phyloP scores from a whole-genome alignment of 257 asterid species.

The Coffea canephora region DNA sequence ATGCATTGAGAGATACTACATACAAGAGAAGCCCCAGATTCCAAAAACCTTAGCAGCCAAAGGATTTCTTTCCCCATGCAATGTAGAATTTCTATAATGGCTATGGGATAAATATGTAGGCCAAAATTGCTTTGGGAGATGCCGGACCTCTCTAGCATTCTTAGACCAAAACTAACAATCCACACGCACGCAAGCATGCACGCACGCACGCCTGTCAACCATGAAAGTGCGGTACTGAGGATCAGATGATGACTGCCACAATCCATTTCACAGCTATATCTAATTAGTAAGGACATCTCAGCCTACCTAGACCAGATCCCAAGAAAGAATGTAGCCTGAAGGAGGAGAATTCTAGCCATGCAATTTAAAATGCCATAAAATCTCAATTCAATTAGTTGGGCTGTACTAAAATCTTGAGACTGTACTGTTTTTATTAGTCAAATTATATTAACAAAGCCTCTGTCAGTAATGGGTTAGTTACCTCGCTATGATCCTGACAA shows the following conservation, averaged over 20 bases:
- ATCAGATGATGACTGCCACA: slow-evolving; percentile 7
- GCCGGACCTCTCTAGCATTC: slow-evolving; percentile 7
- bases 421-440: background rate
- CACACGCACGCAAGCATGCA: background rate
- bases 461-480: slow-evolving; percentile 16
- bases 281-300: background rate
- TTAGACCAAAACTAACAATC: background rate
- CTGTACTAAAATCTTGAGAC: background rate
- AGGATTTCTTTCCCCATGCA: background rate
- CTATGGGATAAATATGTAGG: background rate
- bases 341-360: background rate
- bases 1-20: too few relatives aligned
- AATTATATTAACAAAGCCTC: background rate
- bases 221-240: background rate
- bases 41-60: background rate
- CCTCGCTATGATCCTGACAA: background rate
- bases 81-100: background rate
- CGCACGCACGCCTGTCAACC: background rate
- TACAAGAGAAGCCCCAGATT: background rate
- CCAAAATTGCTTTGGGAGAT: slow-evolving; percentile 3
- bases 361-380: background rate
- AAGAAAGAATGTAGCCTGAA: slow-evolving; percentile 19
- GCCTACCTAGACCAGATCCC: slow-evolving; percentile 17
- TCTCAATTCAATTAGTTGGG: background rate
- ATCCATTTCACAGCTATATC: background rate